Evolutionary conservation across 495 filamentous ascomycete genomes (phyloP).

Genomic region (Podospora comata): DNA sequence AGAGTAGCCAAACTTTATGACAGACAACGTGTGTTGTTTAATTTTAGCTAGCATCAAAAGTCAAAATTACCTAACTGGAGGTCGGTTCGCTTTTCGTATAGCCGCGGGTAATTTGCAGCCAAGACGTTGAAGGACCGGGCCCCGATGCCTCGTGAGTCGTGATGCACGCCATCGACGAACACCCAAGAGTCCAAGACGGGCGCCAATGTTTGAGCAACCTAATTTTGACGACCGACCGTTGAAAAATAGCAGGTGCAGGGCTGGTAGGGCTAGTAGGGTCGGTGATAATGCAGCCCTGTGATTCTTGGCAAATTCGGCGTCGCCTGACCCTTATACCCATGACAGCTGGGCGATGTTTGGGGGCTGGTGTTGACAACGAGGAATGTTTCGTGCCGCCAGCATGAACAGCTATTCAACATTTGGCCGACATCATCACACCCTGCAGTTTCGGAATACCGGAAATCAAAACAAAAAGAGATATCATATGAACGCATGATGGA

Average conservation of each 20-base stretch:
- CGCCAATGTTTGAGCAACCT: not conserved
- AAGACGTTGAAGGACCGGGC: not conserved
- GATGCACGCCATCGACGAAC: not conserved
- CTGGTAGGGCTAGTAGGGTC: not conserved
- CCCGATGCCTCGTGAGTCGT: not conserved
- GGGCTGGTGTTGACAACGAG: not conserved
- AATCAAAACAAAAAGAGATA: not conserved
- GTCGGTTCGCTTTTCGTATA: not conserved
- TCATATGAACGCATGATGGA: not conserved
- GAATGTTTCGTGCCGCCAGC: not conserved
- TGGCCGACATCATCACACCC: slow-evolving; percentile 1
- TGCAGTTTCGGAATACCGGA: not conserved
- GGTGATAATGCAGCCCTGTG: not conserved
- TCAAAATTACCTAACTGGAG: not conserved
- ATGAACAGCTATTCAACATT: not conserved
- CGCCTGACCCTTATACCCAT: not conserved
- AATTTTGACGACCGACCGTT: not conserved
- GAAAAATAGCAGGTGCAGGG: not conserved
- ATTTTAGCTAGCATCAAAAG: not conserved
- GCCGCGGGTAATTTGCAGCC: not conserved
- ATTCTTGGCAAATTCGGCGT: not conserved
- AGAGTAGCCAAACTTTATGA: not conserved
- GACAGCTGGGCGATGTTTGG: not conserved
- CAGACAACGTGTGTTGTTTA: not conserved
- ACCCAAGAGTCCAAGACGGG: not conserved